Conservation (phyloP, 805 yeast genomes). For the Ogataea ramenticola region DNA sequence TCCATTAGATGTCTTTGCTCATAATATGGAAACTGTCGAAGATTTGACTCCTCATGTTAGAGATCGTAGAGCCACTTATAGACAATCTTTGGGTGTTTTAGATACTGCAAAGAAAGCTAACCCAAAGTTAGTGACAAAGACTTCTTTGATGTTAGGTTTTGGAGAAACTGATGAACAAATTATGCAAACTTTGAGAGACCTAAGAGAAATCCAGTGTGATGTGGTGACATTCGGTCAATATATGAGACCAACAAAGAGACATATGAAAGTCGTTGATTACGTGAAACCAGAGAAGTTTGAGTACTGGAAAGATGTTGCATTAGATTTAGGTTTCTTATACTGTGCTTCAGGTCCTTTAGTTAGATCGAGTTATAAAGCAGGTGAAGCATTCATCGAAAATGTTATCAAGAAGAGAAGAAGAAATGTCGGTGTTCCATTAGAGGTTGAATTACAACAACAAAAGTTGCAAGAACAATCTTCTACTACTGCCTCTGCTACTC, state of each 20-base stretch:
- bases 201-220: constrained; percentile 74
- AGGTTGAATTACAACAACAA: constrained; percentile 12
- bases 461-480: constrained; percentile 2
- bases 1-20: constrained; percentile 95
- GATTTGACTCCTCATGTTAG: constrained; percentile 90
- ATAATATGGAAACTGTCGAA: constrained; percentile 94
- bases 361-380: constrained; percentile 95
- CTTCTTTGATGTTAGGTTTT: constrained; percentile 92
- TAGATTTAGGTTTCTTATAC: constrained; percentile 86
- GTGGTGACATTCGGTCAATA: constrained; percentile 98
- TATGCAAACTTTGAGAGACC: constrained; percentile 62
- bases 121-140: constrained; percentile 77
- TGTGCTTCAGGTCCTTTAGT: constrained; percentile 98
- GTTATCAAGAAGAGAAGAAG: constrained; percentile 71
- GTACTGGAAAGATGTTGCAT: constrained; percentile 81
- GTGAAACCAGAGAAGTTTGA: constrained; percentile 92
- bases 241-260: constrained; percentile 98
- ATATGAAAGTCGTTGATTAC: constrained; percentile 96
- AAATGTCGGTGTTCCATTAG: constrained; percentile 27
- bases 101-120: constrained; percentile 72
- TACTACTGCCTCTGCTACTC: not conserved
- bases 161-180: constrained; percentile 95
- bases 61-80: constrained; percentile 93
- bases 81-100: constrained; percentile 77
- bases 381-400: constrained; percentile 94